Base-by-base conservation (phyloP, 768 basidiomycete species). In the Pleurotus eryngii region DNA sequence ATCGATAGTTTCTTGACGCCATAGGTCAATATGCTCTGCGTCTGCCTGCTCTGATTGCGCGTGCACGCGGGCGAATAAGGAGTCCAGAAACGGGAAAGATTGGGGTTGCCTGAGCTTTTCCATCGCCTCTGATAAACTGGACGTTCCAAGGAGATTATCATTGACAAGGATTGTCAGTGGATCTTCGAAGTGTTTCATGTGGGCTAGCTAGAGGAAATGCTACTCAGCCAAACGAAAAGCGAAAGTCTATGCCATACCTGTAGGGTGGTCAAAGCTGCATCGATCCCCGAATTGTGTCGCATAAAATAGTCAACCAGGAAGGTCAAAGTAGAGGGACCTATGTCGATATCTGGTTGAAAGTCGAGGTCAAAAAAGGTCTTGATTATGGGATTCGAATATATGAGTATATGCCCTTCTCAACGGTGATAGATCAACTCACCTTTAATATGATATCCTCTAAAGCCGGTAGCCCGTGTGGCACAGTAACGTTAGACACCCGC, bases 161-260 rank as follows among this genome's bases (percentile, higher is more conserved):
- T 67, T 67, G 5, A 73, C 65, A 14, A 86, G 70, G 6, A 77
- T 49, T 3, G 80, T 75, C 12, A 89, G 67, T 0, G 85, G 83
- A 22, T 89, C 82, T 24, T 77, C 76, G 61, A 89, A 90, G 67
- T 92, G 90, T 59, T 87, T 87, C 67, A 91, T 68, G 64, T 90
- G 75, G 0, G 76, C 74, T 2, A 91, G 71, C 87, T 91, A 60
- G 17, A 58, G 50, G 7, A 46, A n/a, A 42, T 7, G 27, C 15
- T 39, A 46, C 40, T 38, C 38, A 49, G 45, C 53, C 11, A 3
- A n/a, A 39, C 51, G 22, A 45, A 1, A 35, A 15, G 8, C n/a
- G 11, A 39, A 3, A 46, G 3, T 17, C 53, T 14, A n/a, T 30
- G 45, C 70, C 56, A 35, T 57, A 87, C 87, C 73, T 90, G 89